Conservation (phyloP, 306 rosid genomes). For the Lathyrus oleraceus region DNA sequence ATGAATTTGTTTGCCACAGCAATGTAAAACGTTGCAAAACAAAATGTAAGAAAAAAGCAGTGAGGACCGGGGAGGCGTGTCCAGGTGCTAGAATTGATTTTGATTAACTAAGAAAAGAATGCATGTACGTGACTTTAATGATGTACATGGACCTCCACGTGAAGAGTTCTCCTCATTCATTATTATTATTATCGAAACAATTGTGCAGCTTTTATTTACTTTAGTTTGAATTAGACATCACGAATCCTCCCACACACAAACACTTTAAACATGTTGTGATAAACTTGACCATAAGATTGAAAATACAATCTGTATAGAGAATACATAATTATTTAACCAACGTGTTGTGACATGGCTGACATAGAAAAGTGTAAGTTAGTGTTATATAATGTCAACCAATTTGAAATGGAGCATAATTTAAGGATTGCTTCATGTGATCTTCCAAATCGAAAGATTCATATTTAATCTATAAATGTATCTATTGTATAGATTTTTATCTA, state of each 20-base stretch:
- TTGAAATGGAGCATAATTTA: too few relatives aligned
- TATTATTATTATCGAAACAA: neutral
- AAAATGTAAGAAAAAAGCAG: neutral
- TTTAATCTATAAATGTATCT: too few relatives aligned
- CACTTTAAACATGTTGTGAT: neutral
- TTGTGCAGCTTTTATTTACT: neutral
- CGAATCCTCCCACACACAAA: neutral
- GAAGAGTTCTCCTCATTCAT: neutral
- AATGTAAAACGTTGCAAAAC: neutral
- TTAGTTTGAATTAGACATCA: neutral
- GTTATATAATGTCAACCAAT: too few relatives aligned
- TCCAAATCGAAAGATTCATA: too few relatives aligned
- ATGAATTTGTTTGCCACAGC: too few relatives aligned
- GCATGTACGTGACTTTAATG: neutral
- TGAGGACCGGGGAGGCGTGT: neutral
- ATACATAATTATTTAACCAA: too few relatives aligned
- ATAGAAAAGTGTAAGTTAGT: too few relatives aligned
- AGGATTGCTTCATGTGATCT: too few relatives aligned
- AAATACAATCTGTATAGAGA: too few relatives aligned
- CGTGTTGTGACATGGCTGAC: too few relatives aligned
- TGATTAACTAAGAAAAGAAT: neutral
- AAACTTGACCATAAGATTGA: neutral
- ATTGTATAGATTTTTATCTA: too few relatives aligned
- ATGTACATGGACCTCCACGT: neutral
- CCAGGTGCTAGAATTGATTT: neutral